Evolutionary conservation across 768 basidiomycete genomes (phyloP).

Genomic region (Russula virescens): DNA sequence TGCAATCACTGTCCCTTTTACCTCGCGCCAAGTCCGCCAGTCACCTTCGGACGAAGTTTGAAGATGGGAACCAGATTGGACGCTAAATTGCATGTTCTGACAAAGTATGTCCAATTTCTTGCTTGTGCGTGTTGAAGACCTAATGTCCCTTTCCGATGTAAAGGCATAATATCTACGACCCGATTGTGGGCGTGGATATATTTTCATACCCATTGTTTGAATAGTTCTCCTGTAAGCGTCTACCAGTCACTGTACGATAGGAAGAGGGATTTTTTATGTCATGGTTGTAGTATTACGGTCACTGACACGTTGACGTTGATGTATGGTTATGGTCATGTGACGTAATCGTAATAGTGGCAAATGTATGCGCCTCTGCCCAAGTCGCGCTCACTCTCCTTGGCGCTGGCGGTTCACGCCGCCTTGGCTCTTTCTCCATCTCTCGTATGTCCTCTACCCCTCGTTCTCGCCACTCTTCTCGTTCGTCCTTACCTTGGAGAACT

Average conservation of each 20-base stretch:
- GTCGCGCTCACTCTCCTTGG: neutral
- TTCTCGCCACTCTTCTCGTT: neutral
- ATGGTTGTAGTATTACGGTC: too few relatives aligned
- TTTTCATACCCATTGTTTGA: neutral
- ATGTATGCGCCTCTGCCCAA: too few relatives aligned
- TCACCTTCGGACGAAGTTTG: neutral
- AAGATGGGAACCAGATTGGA: neutral
- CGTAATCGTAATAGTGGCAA: too few relatives aligned
- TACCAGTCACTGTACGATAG: too few relatives aligned
- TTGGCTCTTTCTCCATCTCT: neutral
- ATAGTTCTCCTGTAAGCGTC: neutral
- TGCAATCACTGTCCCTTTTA: slow-evolving; percentile 16
- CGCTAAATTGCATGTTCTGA: neutral
- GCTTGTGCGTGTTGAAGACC: neutral
- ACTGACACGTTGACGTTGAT: too few relatives aligned
- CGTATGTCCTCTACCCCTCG: slow-evolving; percentile 19
- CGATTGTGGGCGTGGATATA: slow-evolving; percentile 3
- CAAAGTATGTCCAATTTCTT: slow-evolving; percentile 1
- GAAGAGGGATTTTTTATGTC: too few relatives aligned
- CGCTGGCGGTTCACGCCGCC: neutral
- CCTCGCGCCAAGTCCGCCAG: neutral
- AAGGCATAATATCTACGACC: slow-evolving; percentile 11
- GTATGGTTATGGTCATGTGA: too few relatives aligned
- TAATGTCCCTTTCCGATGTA: neutral
- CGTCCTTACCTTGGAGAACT: slow-evolving; percentile 13